Percentiles rank a stretch among this genome's conserved stretches.
These are phyloP conservation scores for Colletotrichum cereale DNA, from an alignment of 2,329 filamentous ascomycete genomes.

Conservation along the genomic window DNA sequence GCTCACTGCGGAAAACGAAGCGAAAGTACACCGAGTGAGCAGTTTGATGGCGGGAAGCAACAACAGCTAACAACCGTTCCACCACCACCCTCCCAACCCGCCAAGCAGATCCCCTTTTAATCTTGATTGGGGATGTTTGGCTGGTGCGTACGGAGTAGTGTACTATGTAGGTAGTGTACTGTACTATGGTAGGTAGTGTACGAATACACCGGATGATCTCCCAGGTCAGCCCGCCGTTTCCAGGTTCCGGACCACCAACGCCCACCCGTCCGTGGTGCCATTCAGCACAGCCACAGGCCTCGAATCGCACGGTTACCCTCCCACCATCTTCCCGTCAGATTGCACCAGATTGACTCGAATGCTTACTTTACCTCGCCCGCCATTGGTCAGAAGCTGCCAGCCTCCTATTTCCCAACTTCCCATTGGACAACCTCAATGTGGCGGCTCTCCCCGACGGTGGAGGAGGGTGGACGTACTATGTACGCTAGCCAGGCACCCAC, in stretches of 20 bases:
- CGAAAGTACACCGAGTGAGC: background rate
- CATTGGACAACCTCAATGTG: constrained; percentile 26
- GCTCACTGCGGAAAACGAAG: background rate
- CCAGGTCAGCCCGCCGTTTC: constrained; percentile 9
- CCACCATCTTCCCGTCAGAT: constrained; percentile 15
- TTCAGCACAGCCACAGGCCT: constrained; percentile 42
- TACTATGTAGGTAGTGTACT: too few relatives aligned
- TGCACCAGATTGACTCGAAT: constrained; percentile 18
- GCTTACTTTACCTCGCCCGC: constrained; percentile 25
- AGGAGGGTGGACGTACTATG: constrained; percentile 11
- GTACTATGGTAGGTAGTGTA: too few relatives aligned
- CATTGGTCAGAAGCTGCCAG: constrained; percentile 28
- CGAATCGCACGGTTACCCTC: constrained; percentile 39
- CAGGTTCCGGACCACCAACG: constrained; percentile 29
- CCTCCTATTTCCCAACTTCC: background rate
- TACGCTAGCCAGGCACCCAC: constrained; percentile 15
- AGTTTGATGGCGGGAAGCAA: constrained; percentile 2
- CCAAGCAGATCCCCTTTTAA: constrained; percentile 4
- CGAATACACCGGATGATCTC: background rate
- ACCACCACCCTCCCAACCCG: constrained; percentile 1
- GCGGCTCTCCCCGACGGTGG: constrained; percentile 24
- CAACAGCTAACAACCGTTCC: constrained; percentile 37
- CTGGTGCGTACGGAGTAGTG: background rate
- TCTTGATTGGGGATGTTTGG: constrained; percentile 21
- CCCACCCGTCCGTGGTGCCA: constrained; percentile 40